Base-by-base conservation (phyloP, 306 rosid genomes). In the Lotus japonicus region DNA sequence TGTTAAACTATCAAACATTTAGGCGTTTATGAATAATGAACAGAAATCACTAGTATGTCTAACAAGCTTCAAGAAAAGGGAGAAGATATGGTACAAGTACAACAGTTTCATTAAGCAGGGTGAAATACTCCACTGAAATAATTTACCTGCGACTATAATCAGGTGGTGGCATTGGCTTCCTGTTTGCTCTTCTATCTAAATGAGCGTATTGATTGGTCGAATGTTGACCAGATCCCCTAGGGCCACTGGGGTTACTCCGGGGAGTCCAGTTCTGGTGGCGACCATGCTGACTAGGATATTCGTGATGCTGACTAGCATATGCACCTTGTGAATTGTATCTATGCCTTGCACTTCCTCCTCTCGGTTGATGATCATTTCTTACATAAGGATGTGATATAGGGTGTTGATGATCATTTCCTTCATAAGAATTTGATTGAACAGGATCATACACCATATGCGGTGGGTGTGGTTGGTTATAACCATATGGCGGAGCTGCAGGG, bases 121-220 rank as follows among this genome's bases (percentile, higher is more conserved):
- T 14, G 56, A 7, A 12, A 12, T 10, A 62, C 58, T 69, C 44
- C 61, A 48, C 18, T 44, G 13, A 66, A 65, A 65, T 38, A 41
- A 60, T 55, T 77, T 82, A 83, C 66, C 53, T 42, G 66, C 70
- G 89, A 69, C 74, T 82, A 69, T 85, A 60, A 36, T 85, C 79
- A 55, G 87, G 71, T 50, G 92, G 83, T 6, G 89, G 80, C 63
- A 80, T 84, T 4, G 82, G 87, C 45, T 82, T 67, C 78, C 82
- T 61, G 56, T 64, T 71, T n/a, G 81, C 75, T 68, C 86, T 71
- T 67, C 86, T 79, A 68, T 87, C 88, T 69, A 89, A 72, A 7
- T 42, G 59, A 35, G 92, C 48, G 63, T 66, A 92, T 45, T 62
- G 89, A 69, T 92, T 89, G 21, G 82, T 82, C 9, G 80, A 68